Base-by-base conservation (phyloP, 352 stramenopile genomes). In the Phytophthora sp. region DNA sequence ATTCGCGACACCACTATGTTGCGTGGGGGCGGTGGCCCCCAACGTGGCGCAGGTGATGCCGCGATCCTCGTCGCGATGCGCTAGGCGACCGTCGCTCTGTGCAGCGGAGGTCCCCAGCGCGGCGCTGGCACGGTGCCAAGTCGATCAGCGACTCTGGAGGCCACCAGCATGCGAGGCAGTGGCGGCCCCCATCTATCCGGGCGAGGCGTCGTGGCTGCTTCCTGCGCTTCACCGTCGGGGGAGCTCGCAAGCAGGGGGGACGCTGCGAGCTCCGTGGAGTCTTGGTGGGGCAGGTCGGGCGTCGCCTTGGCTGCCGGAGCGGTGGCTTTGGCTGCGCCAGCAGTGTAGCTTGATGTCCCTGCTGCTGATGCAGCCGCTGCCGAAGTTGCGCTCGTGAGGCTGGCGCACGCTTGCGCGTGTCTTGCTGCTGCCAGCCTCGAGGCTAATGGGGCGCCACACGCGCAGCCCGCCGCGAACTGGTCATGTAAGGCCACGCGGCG, bases 381-480 rank as follows among this genome's bases (percentile, higher is more conserved):
- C 36, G 38, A 31, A 13, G 4, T 29, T n/a, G 49, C 18, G 31
- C 18, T 33, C 31, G 20, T 16, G 30, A 29, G 41, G 20, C 54
- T 64, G 24, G 52, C 39, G 57, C 58, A 69, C 35, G 36, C 21
- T 20, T 36, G 29, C 8, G 65, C 58, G 54, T 74, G 66, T 11
- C 24, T 42, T 9, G 66, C 45, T 18, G 66, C 66, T 15, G 54
- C 54, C 38, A 58, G 53, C 18, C 54, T 51, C 35, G 29, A 33
- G 29, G 5, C 9, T 5, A 33, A 33, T 5, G 29, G 29, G 5
- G 29, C 9, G 29, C 29, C 58, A 30, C 63, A 71, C 11, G 49
- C 44, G 16, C 63, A 71, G 13, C 54, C 69, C 13, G 52, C 31
- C 53, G 56, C 50, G 36, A 76, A 67, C 38, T 27, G 13, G 59